These are phyloP conservation scores for Neoboletus subvelutipes DNA, from an alignment of 768 basidiomycete genomes.

Conservation along the genomic window DNA sequence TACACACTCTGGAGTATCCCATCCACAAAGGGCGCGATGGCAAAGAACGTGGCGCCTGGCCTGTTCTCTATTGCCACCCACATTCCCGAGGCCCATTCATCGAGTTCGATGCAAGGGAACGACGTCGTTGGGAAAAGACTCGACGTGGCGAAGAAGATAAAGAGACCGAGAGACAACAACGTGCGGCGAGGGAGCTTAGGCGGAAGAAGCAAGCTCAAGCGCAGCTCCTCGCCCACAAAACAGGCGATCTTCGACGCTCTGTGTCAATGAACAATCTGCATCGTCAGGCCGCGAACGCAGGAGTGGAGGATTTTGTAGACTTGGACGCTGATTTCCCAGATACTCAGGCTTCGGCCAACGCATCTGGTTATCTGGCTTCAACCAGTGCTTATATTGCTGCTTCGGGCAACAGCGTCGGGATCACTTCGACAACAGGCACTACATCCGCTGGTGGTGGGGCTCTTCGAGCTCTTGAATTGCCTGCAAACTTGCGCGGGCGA, in stretches of 20 bases:
- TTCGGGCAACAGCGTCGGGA: constrained; percentile 91
- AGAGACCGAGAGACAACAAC: constrained; percentile 31
- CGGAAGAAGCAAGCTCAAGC: constrained; percentile 30
- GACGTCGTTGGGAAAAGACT: constrained; percentile 61
- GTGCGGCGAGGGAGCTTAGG: constrained; percentile 27
- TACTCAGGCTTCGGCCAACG: constrained; percentile 54
- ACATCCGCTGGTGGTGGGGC: constrained; percentile 60
- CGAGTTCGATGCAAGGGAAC: constrained; percentile 73
- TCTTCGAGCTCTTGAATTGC: constrained; percentile 48
- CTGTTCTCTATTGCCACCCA: constrained; percentile 78
- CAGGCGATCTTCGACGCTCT: constrained; percentile 65
- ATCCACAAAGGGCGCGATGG: constrained; percentile 51
- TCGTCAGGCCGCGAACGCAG: constrained; percentile 45
- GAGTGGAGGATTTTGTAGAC: constrained; percentile 43
- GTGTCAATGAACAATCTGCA: constrained; percentile 78
- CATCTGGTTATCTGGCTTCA: constrained; percentile 70
- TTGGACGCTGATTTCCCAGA: constrained; percentile 39
- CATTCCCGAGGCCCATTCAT: constrained; percentile 71
- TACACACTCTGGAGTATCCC: constrained; percentile 81
- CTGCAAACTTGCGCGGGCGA: constrained; percentile 52
- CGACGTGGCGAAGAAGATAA: constrained; percentile 41
- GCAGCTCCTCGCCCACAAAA: constrained; percentile 29
- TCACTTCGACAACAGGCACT: constrained; percentile 90
- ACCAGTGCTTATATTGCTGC: constrained; percentile 75
- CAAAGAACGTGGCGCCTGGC: constrained; percentile 68